Conservation (phyloP, 1,284 basidiomycete genomes). For the Naganishia sp. region DNA sequence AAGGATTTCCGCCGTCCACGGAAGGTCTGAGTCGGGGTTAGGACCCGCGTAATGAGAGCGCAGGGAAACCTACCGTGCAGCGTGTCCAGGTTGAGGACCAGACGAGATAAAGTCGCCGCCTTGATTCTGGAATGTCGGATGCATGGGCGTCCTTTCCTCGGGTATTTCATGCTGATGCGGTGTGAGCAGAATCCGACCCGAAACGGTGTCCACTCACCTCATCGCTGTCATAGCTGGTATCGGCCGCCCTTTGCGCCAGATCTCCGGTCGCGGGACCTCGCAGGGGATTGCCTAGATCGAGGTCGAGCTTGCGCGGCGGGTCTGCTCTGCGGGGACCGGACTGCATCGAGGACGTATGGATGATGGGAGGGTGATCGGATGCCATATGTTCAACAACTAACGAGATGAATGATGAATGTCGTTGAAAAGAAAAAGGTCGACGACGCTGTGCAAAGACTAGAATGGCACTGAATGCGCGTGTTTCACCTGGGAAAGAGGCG, state of each 20-base stretch:
- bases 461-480: too few relatives aligned
- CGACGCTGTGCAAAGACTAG: neutral
- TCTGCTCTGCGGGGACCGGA: constrained; percentile 15
- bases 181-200: neutral
- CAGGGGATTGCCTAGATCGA: constrained; percentile 11
- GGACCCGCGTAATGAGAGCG: neutral
- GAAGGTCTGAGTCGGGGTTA: constrained; percentile 13
- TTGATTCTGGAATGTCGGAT: constrained; percentile 16
- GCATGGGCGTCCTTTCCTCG: constrained; percentile 29
- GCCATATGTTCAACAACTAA: neutral
- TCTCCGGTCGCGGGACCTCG: neutral
- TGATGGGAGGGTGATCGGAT: constrained; percentile 11
- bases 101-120: constrained; percentile 26
- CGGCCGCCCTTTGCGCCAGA: constrained; percentile 9
- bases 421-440: too few relatives aligned
- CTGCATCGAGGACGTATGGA: constrained; percentile 6
- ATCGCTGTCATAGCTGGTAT: constrained; percentile 20
- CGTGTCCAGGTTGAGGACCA: constrained; percentile 25
- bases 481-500: too few relatives aligned
- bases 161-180: constrained; percentile 18
- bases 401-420: too few relatives aligned
- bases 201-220: constrained; percentile 8
- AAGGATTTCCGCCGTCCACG: constrained; percentile 17
- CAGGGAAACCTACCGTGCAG: constrained; percentile 6
- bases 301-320: constrained; percentile 13